Evolutionary conservation across 345 rosid genomes (phyloP), one percentile per base, ranked within the genome.

Genomic region (Gossypioides kirkii): DNA sequence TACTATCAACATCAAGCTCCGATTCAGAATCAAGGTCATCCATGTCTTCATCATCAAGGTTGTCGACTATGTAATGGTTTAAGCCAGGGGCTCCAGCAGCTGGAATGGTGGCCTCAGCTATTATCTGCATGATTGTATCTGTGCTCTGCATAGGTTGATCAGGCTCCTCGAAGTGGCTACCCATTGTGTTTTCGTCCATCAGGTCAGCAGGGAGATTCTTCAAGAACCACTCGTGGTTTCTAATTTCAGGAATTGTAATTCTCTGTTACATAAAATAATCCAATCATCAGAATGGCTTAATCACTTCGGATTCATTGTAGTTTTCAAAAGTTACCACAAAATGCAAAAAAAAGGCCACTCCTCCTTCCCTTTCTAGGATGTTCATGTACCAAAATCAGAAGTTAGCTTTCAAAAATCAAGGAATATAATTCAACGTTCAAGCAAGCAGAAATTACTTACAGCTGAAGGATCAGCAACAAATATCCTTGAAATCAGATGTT

Each of bases 111-210:
- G 98, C 98, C 79, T 93, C 98, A 0, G 94, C 80, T 16, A 96
- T 91, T 72, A 93, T 93, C 80, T 93, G 99, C 99, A 96, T 96
- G 67, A 96, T 93, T 5, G 84, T 87, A 60, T 91, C 96, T 0
- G 77, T 46, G 59, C 96, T 90, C 80, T 96, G 99, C 87, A 83
- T 83, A 8, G 99, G 97, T 73, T 89, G 93, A 66, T 96, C 97
- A 17, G 93, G 89, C 70, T 93, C 97, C 58, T 95, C 91, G 25
- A 78, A 89, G 12, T 87, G 89, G 75, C 72, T 82, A 52, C 82
- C 83, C 73, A 84, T 84, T 45, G 77, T 82, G 56, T 55, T 86
- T 61, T 87, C 93, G 14, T 86, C 84, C 89, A 87, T 82, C 23
- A 93, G 79, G 80, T 91, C 96, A 8, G 86, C 87, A 6, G 98